Percentiles rank a stretch among this genome's conserved stretches.
phyloP scores from a whole-genome alignment of 306 rosid species.

The Oemleria cerasiformis region DNA sequence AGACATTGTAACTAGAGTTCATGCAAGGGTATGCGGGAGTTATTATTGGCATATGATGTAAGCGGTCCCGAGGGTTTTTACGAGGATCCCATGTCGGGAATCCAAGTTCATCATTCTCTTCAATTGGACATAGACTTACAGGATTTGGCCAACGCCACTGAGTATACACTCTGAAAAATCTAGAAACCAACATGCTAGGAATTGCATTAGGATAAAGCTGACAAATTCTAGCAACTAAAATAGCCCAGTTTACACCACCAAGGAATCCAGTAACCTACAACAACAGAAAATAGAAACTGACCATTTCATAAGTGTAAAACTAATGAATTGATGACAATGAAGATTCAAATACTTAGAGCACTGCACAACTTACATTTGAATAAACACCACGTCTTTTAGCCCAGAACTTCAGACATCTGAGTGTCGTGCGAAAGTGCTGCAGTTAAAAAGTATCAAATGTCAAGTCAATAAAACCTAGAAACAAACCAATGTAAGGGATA shows the following conservation, averaged over 20 bases:
- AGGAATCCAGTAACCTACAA: slow-evolving; percentile 95
- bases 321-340: neutral
- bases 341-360: slow-evolving; percentile 4
- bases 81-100: slow-evolving; percentile 97
- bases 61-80: slow-evolving; percentile 73
- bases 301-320: slow-evolving; percentile 8
- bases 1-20: slow-evolving; percentile 98
- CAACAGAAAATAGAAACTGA: slow-evolving; percentile 11
- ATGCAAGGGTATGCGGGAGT: slow-evolving; percentile 99
- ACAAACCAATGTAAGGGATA: slow-evolving; percentile 24
- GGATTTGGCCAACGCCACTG: slow-evolving; percentile 99
- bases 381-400: slow-evolving; percentile 96
- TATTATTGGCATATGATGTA: slow-evolving; percentile 91
- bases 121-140: slow-evolving; percentile 89
- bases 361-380: slow-evolving; percentile 70
- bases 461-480: slow-evolving; percentile 27
- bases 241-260: slow-evolving; percentile 99
- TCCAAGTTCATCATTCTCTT: slow-evolving; percentile 88
- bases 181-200: slow-evolving; percentile 95
- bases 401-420: slow-evolving; percentile 93
- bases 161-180: slow-evolving; percentile 94
- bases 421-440: slow-evolving; percentile 82
- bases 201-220: slow-evolving; percentile 98
- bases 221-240: slow-evolving; percentile 90
- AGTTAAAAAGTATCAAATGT: slow-evolving; percentile 31